Conservation (phyloP, 1,284 basidiomycete species). For the Ceratobasidium sp. region DNA sequence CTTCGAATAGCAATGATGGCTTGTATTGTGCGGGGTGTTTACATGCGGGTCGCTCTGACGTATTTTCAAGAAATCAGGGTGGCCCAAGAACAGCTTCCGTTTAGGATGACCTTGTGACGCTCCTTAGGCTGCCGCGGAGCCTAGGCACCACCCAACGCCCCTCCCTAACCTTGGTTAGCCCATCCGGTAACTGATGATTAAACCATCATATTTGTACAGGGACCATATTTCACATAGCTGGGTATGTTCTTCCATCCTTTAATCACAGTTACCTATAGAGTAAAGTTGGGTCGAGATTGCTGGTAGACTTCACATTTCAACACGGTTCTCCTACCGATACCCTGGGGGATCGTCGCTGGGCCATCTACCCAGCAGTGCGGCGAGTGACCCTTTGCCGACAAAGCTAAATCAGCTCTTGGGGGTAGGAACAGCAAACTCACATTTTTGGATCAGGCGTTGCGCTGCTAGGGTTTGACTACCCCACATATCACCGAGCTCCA, state of each 20-base stretch:
- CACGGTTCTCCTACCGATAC: not conserved
- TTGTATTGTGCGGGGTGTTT: not conserved
- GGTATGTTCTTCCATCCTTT: not conserved
- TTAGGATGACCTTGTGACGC: slow-evolving; percentile 5
- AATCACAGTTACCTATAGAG: not conserved
- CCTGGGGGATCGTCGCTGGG: not conserved
- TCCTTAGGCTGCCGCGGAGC: not conserved
- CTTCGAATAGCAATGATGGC: slow-evolving; percentile 6
- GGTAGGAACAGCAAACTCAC: not conserved
- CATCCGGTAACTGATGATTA: slow-evolving; percentile 15
- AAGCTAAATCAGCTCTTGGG: not conserved
- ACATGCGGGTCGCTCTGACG: slow-evolving; percentile 4
- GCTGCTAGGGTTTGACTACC: not conserved
- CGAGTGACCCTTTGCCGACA: not conserved
- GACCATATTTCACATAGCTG: slow-evolving; percentile 1
- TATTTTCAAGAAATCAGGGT: slow-evolving; percentile 22
- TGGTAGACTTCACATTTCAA: not conserved
- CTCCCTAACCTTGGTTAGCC: not conserved
- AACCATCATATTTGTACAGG: slow-evolving; percentile 30
- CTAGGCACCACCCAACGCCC: slow-evolving; percentile 6
- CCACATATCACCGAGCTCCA: slow-evolving; percentile 10
- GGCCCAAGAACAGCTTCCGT: slow-evolving; percentile 19
- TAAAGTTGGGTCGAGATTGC: not conserved
- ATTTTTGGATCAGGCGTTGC: not conserved
- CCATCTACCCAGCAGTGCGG: not conserved